Evolutionary conservation across 2,329 filamentous ascomycete species (phyloP).

Genomic region (Fusarium sp.): DNA sequence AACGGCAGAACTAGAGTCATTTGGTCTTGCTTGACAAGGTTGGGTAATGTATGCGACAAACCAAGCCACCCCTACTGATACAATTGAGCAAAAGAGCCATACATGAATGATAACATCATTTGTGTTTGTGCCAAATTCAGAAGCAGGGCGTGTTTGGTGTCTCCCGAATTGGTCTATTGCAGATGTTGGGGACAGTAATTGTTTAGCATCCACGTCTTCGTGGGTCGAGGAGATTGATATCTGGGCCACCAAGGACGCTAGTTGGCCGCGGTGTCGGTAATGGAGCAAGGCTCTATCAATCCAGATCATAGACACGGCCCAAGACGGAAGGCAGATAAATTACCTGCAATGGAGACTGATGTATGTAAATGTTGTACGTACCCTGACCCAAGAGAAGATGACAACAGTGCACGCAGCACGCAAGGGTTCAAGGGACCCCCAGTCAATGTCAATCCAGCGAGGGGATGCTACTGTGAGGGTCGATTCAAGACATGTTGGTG

Average conservation of each 20-base stretch:
- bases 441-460: constrained; percentile 1
- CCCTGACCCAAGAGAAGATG: background rate
- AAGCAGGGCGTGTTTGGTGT: constrained; percentile 20
- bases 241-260: constrained; percentile 25
- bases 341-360: background rate
- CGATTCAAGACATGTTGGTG: background rate
- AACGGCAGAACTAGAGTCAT: background rate
- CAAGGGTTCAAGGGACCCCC: background rate
- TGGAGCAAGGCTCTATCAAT: constrained; percentile 16
- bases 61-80: background rate
- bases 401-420: background rate
- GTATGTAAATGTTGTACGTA: background rate
- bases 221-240: constrained; percentile 22
- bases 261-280: constrained; percentile 43
- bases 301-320: constrained; percentile 23
- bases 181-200: constrained; percentile 37
- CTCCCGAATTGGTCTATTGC: constrained; percentile 35
- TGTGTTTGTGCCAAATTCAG: background rate
- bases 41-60: constrained; percentile 23
- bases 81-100: constrained; percentile 6
- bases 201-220: constrained; percentile 34
- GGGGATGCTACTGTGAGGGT: background rate
- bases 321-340: constrained; percentile 27
- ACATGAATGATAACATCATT: background rate
- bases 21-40: constrained; percentile 5